A percentile compares a stretch with the other conserved stretches of the same genome.
Conservation (phyloP, 2,329 filamentous ascomycete species). For the Penicillium nordicum region DNA sequence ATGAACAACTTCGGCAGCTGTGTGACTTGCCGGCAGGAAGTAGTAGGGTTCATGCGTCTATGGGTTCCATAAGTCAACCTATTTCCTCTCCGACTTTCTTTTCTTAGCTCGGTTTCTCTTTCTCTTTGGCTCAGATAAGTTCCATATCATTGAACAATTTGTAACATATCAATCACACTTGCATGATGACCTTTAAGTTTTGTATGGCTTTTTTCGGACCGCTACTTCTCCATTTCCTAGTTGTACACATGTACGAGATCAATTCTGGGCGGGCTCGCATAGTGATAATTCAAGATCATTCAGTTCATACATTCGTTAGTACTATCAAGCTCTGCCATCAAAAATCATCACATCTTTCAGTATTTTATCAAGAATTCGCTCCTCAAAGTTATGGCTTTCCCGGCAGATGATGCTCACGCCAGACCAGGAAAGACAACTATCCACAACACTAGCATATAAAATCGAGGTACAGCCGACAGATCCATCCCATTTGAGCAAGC, state of each 20-base stretch:
- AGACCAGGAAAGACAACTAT: too few species aligned
- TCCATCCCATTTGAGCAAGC: too few species aligned
- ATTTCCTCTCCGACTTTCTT: background rate
- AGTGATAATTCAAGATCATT: background rate
- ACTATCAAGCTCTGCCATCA: too few species aligned
- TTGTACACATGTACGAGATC: background rate
- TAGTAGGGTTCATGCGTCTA: conserved; percentile 83
- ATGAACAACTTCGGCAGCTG: conserved; percentile 98
- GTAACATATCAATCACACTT: conserved; percentile 20
- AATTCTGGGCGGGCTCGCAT: background rate
- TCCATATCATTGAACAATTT: conserved; percentile 8
- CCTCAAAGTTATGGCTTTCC: too few species aligned
- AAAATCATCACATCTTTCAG: too few species aligned
- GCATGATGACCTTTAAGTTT: background rate
- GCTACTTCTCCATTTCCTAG: background rate
- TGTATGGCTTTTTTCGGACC: background rate
- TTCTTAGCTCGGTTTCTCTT: background rate
- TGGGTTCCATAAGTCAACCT: conserved; percentile 65
- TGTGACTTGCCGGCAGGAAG: conserved; percentile 86
- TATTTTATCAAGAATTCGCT: too few species aligned
- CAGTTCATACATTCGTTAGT: background rate
- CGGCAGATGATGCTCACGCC: too few species aligned
- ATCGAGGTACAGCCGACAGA: too few species aligned
- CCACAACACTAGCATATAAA: too few species aligned
- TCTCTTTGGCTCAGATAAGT: background rate